Evolutionary conservation across 352 stramenopile species (phyloP), one percentile per base, ranked within the genome.

Genomic region (Globisporangium lucens): DNA sequence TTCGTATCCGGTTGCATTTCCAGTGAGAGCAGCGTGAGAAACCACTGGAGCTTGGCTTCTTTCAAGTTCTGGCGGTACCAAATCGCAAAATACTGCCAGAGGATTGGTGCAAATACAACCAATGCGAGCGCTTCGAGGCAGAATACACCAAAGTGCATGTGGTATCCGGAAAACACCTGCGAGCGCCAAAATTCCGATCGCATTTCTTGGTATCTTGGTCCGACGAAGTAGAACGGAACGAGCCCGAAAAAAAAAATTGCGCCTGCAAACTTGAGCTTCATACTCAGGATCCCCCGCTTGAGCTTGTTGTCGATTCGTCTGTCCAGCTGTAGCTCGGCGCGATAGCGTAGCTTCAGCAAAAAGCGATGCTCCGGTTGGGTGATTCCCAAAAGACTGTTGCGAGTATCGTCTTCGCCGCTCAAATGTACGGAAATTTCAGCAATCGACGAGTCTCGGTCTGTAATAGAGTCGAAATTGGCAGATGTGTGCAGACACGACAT

Each of bases 1-100:
- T 29, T 24, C 36, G 33, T 38, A 15, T 61, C 56, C 6, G 65
- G 65, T 33, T 68, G 72, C 49, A 82, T 53, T 56, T 82, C 75
- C 9, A 82, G 1, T 2, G 75, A 75, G 0, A 79, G 9, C 3
- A 82, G 56, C 43, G 70, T 75, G 4, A 82, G 13, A 55, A 79
- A 82, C 75, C 75, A 82, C 61, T 79, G 67, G 12, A 82, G 68
- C 52, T 79, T 66, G 9, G 71, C 69, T 47, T 78, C 72, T 47
- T 77, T 68, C 20, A 66, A 47, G 3, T 67, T 49, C 6, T 65
- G 38, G 9, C 71, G 66, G n/a, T 65, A 64, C 22, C 68, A 65
- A 27, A 61, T 62, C 9, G 61, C 55, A 58, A 78, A 79, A 13
- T 63, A 51, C 27, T 79, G 70, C 75, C 73, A 82, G 10, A 72